phyloP scores from a whole-genome alignment of 306 rosid genomes.

The Betula pendula region DNA sequence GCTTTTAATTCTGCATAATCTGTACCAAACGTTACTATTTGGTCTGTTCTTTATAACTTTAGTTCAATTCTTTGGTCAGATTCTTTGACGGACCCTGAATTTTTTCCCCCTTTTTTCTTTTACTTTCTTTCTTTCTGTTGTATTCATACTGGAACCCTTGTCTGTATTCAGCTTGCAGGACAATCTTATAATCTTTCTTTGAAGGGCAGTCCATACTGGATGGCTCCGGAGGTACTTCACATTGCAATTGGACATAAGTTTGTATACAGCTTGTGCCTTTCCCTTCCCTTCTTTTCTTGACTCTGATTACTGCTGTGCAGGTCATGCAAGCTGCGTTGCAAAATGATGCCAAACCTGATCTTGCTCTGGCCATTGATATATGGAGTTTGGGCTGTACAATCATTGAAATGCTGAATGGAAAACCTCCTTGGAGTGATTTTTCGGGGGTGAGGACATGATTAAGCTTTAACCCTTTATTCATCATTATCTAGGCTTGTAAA shows the following conservation, averaged over 20 bases:
- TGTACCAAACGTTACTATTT: background rate
- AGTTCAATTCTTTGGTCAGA: background rate
- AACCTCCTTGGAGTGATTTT: conserved; percentile 90
- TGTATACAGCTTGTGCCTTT: conserved; percentile 21
- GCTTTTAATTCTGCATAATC: background rate
- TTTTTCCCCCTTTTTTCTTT: background rate
- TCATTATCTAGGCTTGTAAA: conserved; percentile 13
- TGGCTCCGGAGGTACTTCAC: conserved; percentile 94
- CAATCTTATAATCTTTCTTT: conserved; percentile 73
- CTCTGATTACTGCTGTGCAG: conserved; percentile 45
- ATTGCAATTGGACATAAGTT: background rate
- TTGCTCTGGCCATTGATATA: conserved; percentile 87
- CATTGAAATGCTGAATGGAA: conserved; percentile 89
- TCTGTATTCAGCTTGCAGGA: conserved; percentile 65
- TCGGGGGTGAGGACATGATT: conserved; percentile 60
- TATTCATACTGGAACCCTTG: conserved; percentile 30
- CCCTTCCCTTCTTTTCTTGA: conserved; percentile 20
- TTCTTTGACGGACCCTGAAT: background rate
- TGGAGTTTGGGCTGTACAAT: conserved; percentile 98
- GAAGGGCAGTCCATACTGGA: conserved; percentile 99
- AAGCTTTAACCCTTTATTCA: conserved; percentile 18
- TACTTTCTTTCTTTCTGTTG: conserved; percentile 14
- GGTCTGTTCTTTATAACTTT: background rate
- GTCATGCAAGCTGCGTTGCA: conserved; percentile 80
- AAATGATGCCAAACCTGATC: conserved; percentile 57